These are phyloP conservation scores for Sphaerulina musiva DNA, from an alignment of 2,329 filamentous ascomycete genomes.

Conservation along the genomic window DNA sequence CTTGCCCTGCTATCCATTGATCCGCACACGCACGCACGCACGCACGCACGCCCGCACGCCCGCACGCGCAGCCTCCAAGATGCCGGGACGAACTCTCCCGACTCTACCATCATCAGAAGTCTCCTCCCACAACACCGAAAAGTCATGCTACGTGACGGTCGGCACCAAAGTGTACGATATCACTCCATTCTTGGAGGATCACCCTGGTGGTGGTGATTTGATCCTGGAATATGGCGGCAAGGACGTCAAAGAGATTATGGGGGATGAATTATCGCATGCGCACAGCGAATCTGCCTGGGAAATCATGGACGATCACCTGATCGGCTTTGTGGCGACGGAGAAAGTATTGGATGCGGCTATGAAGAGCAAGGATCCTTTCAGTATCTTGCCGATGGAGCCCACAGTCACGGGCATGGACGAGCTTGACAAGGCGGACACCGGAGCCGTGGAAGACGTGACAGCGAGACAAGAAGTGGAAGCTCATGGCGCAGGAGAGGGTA, in stretches of 20 bases:
- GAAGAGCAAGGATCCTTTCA: constrained; percentile 43
- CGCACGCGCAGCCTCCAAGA: constrained; percentile 37
- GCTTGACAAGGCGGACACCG: constrained; percentile 47
- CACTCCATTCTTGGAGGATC: constrained; percentile 80
- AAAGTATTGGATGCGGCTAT: constrained; percentile 48
- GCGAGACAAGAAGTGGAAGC: constrained; percentile 35
- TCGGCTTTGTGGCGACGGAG: constrained; percentile 69
- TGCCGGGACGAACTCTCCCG: constrained; percentile 76
- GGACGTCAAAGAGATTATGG: constrained; percentile 75
- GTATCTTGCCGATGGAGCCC: constrained; percentile 50
- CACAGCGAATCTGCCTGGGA: constrained; percentile 96
- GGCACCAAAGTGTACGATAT: constrained; percentile 91
- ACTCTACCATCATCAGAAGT: constrained; percentile 77
- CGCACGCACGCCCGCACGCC: no score
- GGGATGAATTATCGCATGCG: constrained; percentile 72
- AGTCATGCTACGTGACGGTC: constrained; percentile 90
- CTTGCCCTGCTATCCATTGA: constrained; percentile 1
- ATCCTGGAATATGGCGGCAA: constrained; percentile 85
- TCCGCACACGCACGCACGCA: neutral
- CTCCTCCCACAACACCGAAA: constrained; percentile 66
- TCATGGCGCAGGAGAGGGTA: constrained; percentile 22
- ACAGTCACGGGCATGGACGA: constrained; percentile 45
- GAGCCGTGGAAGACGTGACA: constrained; percentile 31
- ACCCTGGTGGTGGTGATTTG: constrained; percentile 83
- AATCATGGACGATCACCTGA: constrained; percentile 76